A percentile compares a stretch with the other conserved stretches of the same genome.
phyloP scores from a whole-genome alignment of 495 filamentous ascomycete species.

The Podospora sp. region DNA sequence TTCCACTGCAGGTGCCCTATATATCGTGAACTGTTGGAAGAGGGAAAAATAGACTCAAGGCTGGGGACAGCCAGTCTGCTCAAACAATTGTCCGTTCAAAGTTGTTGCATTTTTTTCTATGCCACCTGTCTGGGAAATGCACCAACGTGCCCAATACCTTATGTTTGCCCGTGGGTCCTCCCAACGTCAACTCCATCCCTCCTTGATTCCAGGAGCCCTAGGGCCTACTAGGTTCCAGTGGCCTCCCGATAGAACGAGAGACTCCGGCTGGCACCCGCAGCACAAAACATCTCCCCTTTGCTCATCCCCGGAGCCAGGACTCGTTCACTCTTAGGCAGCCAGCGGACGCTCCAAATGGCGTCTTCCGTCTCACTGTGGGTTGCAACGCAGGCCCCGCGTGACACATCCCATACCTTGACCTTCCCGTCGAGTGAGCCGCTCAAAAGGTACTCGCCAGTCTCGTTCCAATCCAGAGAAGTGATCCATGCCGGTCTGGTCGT shows the following conservation, averaged over 20 bases:
- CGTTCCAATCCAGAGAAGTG: conserved; percentile 85
- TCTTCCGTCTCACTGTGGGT: conserved; percentile 90
- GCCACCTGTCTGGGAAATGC: not conserved
- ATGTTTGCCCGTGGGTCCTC: not conserved
- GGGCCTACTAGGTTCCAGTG: conserved; percentile 60
- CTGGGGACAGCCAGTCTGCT: no score
- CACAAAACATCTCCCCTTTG: conserved; percentile 82
- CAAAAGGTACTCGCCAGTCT: conserved; percentile 89
- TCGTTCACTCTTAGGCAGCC: conserved; percentile 72
- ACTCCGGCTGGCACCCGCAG: conserved; percentile 76
- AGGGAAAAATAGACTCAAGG: no score
- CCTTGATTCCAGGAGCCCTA: not conserved
- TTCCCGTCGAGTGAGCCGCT: conserved; percentile 90
- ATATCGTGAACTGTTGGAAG: no score
- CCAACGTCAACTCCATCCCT: not conserved
- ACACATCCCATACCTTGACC: conserved; percentile 91
- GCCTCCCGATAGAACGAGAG: conserved; percentile 93
- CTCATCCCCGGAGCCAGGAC: conserved; percentile 46
- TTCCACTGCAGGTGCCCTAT: no score
- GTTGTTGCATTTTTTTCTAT: not conserved
- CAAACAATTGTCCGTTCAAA: not conserved
- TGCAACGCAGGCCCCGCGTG: conserved; percentile 79
- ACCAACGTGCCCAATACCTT: not conserved
- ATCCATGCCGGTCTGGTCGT: conserved; percentile 74
- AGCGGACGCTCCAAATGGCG: conserved; percentile 82